Base-by-base conservation (phyloP, 805 yeast genomes). In the Candida verbasci region DNA sequence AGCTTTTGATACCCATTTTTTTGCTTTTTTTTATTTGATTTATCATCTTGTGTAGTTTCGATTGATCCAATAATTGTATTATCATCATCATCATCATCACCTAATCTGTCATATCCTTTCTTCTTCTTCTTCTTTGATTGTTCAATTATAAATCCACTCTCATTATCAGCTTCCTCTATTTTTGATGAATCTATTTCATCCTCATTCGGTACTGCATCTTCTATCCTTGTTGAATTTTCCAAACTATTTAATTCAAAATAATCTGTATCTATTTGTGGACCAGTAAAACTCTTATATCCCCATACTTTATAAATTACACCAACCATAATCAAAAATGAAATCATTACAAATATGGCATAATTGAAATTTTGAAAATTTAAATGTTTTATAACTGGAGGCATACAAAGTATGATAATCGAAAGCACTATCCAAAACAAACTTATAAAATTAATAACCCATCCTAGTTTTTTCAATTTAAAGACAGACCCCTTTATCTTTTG, bases 401-500 rank as follows among this genome's bases (percentile, higher is more conserved):
- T 61, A 44, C 87, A 81, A n/a, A 84, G 64, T 0, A 83, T 66
- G 32, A 80, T 55, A 42, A 76, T 68, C 22, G 85, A 76, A 24
- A 81, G 52, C 3, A 70, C 25, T 11, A 82, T 68, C 83, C 88
- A 83, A 9, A 68, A 35, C 6, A 81, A 70, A 20, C 87, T 76
- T 1, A 78, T 48, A 0, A 69, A 52, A 47, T 84, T 84, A 27
- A 82, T 58, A 2, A 77, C 38, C 72, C 84, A 83, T 1, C 91
- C 91, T 31, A 80, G 53, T 40, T 68, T 68, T 41, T 74, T 69
- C 37, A 84, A 63, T 42, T 81, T 76, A 55, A 83, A 78, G 1
- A 82, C 78, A 1, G 87, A 78, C 29, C 87, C 86, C 46, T 74
- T 70, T 23, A 84, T 68, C 40, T 80, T 79, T 32, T 63, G 58